Base-by-base conservation (phyloP, 2,329 filamentous ascomycete genomes). In the Cladorrhinum sp. region DNA sequence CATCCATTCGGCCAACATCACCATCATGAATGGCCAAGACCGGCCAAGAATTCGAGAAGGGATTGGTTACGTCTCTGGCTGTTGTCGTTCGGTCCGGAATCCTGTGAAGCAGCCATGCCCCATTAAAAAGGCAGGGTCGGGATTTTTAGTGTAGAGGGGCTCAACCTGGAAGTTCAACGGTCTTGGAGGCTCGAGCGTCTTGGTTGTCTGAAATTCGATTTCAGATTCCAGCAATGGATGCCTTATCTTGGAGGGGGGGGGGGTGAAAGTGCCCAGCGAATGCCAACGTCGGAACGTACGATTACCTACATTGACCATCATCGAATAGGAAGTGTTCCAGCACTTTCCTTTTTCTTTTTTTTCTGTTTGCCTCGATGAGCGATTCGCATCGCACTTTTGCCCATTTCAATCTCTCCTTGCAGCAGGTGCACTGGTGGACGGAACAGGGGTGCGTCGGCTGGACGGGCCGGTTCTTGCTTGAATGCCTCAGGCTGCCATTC, bases 301-400 rank as follows among this genome's bases (percentile, higher is more conserved):
- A 56, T 50, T 48, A 55, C 26, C 53, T 55, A 60, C 51, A 58
- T n/a, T 5, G 16, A 24, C 42, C 42, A 18, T 57, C 52, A 58
- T 42, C 59, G 58, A 64, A 65, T 66, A 58, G 62, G 64, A 62
- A 58, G 46, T 46, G 57, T 64, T 60, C 60, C 59, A 61, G 51
- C 12, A 33, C 28, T 26, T 30, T 51, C 51, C 46, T 42, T 52
- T 24, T 16, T 7, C 36, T 28, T 33, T 33, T 21, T 39, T 55
- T 18, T 33, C 28, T 26, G 7, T 39, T 21, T 55, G 21, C 24
- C 21, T 42, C 9, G 52, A 55, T 39, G 14, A 23, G 52, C 23
- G 33, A 36, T 54, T 51, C 16, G 51, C 51, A 18, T 33, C 6
- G 26, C 33, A 18, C 39, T 23, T 42, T 46, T 42, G 3, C 21